Evolutionary conservation across 106 monocot species (phyloP).

Genomic region (Dioscorea dumetorum): DNA sequence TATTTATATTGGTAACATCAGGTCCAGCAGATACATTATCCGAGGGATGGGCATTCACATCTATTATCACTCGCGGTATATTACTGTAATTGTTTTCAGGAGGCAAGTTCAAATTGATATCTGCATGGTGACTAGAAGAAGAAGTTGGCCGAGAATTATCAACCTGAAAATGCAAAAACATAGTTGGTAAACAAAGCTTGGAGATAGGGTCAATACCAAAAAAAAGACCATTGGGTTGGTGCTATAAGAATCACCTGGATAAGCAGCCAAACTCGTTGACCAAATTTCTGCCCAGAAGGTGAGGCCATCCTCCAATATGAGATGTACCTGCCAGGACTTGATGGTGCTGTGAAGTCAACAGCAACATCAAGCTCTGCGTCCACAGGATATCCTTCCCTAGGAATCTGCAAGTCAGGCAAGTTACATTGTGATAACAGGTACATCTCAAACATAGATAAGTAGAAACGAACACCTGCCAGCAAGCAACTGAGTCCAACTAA

Average conservation of each 20-base stretch:
- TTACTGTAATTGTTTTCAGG: conserved; percentile 11
- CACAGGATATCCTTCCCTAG: conserved; percentile 35
- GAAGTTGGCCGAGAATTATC: conserved; percentile 16
- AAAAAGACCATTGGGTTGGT: neutral
- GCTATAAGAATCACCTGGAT: conserved; percentile 46
- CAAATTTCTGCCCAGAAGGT: conserved; percentile 70
- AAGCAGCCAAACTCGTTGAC: conserved; percentile 80
- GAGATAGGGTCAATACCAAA: neutral
- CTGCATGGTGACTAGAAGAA: neutral
- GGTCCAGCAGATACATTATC: neutral
- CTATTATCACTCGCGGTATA: conserved; percentile 1
- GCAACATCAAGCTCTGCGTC: conserved; percentile 65
- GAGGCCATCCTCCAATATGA: conserved; percentile 79
- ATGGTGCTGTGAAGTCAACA: conserved; percentile 70
- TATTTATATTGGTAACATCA: neutral
- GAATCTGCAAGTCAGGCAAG: conserved; percentile 41
- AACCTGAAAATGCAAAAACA: conserved; percentile 19
- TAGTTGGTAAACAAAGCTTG: neutral
- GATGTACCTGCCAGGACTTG: conserved; percentile 50
- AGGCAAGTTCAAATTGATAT: conserved; percentile 42
- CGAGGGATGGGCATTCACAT: conserved; percentile 25
- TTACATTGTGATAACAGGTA: neutral
- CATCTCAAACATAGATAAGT: neutral
- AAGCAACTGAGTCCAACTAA: neutral
- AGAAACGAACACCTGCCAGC: neutral